Percentiles rank a stretch among this genome's conserved stretches.
Conservation (phyloP, 2,329 filamentous ascomycete genomes). For the Canariomyces notabilis region DNA sequence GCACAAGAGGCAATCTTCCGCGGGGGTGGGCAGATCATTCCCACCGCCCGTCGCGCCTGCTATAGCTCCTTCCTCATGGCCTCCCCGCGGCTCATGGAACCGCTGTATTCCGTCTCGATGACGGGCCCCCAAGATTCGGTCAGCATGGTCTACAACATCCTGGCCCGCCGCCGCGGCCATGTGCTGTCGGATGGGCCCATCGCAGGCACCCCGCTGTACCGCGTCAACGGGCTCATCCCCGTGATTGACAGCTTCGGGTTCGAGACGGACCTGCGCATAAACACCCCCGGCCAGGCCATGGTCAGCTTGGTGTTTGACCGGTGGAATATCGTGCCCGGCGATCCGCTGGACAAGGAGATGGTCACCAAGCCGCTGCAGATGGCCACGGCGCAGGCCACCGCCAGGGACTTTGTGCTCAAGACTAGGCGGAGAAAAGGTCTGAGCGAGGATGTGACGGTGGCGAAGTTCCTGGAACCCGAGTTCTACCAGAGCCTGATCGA, state of each 20-base stretch:
- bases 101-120: conserved; percentile 87
- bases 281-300: conserved; percentile 88
- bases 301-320: conserved; percentile 90
- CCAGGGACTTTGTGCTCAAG: conserved; percentile 94
- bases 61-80: conserved; percentile 98
- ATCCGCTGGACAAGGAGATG: conserved; percentile 85
- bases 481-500: conserved; percentile 84
- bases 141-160: conserved; percentile 83
- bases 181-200: conserved; percentile 92
- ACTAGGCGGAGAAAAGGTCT: conserved; percentile 88
- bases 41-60: conserved; percentile 84
- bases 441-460: conserved; percentile 91
- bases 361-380: conserved; percentile 80
- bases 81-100: conserved; percentile 93
- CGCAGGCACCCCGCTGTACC: conserved; percentile 88
- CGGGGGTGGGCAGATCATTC: conserved; percentile 95
- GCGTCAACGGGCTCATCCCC: conserved; percentile 83
- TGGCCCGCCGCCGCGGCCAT: conserved; percentile 83
- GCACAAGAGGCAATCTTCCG: conserved; percentile 89
- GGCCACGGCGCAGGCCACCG: conserved; percentile 80
- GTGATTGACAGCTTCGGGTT: conserved; percentile 98
- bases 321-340: conserved; percentile 93
- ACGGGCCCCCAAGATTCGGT: conserved; percentile 87
- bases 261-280: conserved; percentile 93
- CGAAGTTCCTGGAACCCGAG: conserved; percentile 94